Conservation (phyloP, 2,329 filamentous ascomycete species). For the Colletotrichum nymphaeae region DNA sequence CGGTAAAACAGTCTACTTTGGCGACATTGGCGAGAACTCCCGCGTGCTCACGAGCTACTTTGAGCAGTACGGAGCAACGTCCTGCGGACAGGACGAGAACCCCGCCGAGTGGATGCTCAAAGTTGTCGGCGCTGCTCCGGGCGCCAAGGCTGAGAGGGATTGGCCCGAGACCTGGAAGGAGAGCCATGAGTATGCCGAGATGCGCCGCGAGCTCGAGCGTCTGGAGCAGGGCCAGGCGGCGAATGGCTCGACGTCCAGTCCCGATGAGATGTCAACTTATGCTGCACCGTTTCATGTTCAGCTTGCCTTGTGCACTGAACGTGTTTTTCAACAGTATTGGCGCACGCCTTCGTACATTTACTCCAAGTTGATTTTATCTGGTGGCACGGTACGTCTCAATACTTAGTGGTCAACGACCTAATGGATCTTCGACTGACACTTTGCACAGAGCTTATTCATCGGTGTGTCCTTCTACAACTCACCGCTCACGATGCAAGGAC, state of each 20-base stretch:
- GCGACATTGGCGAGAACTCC: constrained; percentile 56
- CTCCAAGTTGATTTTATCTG: constrained; percentile 71
- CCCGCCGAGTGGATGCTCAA: constrained; percentile 76
- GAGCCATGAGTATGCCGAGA: constrained; percentile 43
- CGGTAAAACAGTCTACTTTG: constrained; percentile 54
- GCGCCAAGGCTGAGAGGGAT: constrained; percentile 56
- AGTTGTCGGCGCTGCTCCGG: constrained; percentile 57
- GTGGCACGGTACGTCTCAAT: constrained; percentile 44
- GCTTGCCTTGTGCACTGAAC: constrained; percentile 67
- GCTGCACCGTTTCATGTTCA: constrained; percentile 75
- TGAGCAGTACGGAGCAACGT: constrained; percentile 67
- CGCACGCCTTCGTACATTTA: constrained; percentile 81
- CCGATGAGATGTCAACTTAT: constrained; percentile 63
- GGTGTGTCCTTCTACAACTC: constrained; percentile 72
- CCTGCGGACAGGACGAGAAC: constrained; percentile 66
- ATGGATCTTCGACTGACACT: not conserved
- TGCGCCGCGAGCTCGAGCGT: constrained; percentile 46
- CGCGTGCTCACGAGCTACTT: constrained; percentile 67
- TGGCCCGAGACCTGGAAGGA: constrained; percentile 50
- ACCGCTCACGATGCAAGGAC: constrained; percentile 67
- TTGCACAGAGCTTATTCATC: constrained; percentile 65
- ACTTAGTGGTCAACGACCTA: not conserved
- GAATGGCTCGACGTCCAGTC: not conserved
- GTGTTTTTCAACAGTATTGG: constrained; percentile 84
- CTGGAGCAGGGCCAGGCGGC: constrained; percentile 37